Evolutionary conservation across 805 yeast genomes (phyloP).

Genomic region (Isabelozyma rhagii): DNA sequence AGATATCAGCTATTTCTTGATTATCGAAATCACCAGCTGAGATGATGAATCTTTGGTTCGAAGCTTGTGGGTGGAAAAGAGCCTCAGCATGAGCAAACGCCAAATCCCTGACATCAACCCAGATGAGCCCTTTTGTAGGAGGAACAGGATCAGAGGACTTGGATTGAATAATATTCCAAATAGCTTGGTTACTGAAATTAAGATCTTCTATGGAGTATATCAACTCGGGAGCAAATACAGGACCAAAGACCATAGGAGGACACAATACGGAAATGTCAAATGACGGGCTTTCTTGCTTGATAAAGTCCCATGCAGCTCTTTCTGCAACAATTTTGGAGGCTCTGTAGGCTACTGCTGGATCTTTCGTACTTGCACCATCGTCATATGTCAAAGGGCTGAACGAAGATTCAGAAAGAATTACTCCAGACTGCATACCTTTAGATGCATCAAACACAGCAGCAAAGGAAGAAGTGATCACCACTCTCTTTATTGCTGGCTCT

Average conservation of each 20-base stretch:
- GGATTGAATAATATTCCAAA: conserved; percentile 10
- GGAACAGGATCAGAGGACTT: conserved; percentile 9
- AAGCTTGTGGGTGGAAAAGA: not conserved
- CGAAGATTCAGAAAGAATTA: conserved; percentile 10
- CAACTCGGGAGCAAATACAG: conserved; percentile 9
- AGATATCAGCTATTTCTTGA: conserved; percentile 21
- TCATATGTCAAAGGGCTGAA: conserved; percentile 15
- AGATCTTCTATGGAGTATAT: conserved; percentile 9
- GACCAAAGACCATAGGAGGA: conserved; percentile 21
- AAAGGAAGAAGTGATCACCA: conserved; percentile 19
- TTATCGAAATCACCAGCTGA: conserved; percentile 26
- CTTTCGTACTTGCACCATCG: conserved; percentile 10
- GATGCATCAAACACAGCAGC: conserved; percentile 17
- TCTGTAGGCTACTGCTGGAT: conserved; percentile 13
- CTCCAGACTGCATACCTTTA: conserved; percentile 12
- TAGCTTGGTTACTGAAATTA: conserved; percentile 14
- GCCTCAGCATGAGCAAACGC: conserved; percentile 5
- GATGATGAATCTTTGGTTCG: conserved; percentile 14
- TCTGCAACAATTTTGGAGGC: conserved; percentile 18
- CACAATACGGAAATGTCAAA: conserved; percentile 14
- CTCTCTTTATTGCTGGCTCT: conserved; percentile 9
- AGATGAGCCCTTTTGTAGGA: conserved; percentile 11
- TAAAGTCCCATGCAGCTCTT: conserved; percentile 13
- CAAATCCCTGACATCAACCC: conserved; percentile 7
- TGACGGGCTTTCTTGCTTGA: conserved; percentile 7